phyloP scores from a whole-genome alignment of 1,139 yeast species.

The Debaryomycetaceae sp. region DNA sequence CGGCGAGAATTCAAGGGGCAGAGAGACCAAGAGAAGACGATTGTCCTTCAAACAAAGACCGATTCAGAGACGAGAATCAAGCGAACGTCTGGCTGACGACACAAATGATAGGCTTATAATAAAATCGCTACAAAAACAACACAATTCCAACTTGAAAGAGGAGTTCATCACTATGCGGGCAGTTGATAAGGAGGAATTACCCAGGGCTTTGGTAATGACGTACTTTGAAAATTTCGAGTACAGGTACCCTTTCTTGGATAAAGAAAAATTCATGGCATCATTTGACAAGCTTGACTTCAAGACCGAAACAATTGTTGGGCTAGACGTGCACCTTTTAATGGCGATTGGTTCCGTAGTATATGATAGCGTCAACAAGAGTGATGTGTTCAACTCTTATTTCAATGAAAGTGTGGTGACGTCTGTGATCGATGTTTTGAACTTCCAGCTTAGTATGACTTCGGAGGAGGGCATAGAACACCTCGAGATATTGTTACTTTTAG shows the following conservation, averaged over 20 bases:
- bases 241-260: slow-evolving; percentile 36
- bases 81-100: not conserved
- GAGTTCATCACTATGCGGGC: slow-evolving; percentile 38
- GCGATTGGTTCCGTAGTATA: slow-evolving; percentile 39
- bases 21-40: not conserved
- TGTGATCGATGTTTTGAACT: slow-evolving; percentile 33
- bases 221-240: slow-evolving; percentile 38
- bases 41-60: slow-evolving; percentile 1
- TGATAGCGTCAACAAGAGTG: slow-evolving; percentile 25
- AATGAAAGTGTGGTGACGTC: slow-evolving; percentile 31
- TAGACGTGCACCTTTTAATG: slow-evolving; percentile 37
- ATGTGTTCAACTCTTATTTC: slow-evolving; percentile 25
- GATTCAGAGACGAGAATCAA: slow-evolving; percentile 1
- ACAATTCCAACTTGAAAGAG: slow-evolving; percentile 21
- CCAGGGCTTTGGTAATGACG: slow-evolving; percentile 28
- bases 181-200: slow-evolving; percentile 25
- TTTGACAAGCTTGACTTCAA: slow-evolving; percentile 27
- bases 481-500: slow-evolving; percentile 27
- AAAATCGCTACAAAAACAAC: slow-evolving; percentile 2
- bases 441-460: slow-evolving; percentile 15
- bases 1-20: slow-evolving; percentile 1
- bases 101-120: slow-evolving; percentile 4
- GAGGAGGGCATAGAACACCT: slow-evolving; percentile 21
- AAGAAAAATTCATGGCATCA: slow-evolving; percentile 16
- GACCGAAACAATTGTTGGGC: slow-evolving; percentile 34